Conservation (phyloP, 225 moss, liverwort and hornwort species). For the Thuidium tamariscinum region DNA sequence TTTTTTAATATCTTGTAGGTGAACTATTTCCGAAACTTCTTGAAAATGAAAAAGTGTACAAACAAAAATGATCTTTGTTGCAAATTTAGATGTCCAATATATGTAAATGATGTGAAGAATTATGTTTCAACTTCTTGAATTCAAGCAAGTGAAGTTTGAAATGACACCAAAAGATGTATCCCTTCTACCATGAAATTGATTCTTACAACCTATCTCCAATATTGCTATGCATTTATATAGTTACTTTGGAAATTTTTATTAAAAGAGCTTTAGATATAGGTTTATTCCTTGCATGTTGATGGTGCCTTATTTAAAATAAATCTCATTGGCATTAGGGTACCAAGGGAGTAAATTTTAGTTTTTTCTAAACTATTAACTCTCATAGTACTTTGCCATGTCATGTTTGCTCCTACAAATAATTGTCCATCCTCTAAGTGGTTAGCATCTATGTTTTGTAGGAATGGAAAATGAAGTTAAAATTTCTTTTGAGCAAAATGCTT, state of each 20-base stretch:
- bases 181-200: no score
- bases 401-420: not conserved
- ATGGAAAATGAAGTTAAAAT: no score
- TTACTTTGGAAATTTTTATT: accelerated
- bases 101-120: not conserved
- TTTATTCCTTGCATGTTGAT: no score
- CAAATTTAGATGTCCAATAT: no score
- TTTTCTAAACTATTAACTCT: not conserved
- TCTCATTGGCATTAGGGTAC: no score
- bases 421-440: not conserved
- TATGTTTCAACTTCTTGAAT: not conserved
- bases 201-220: no score
- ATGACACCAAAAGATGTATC: not conserved
- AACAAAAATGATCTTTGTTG: not conserved
- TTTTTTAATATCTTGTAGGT: not conserved
- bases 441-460: no score
- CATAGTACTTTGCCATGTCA: accelerated
- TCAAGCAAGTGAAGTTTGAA: not conserved
- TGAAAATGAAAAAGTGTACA: not conserved
- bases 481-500: no score
- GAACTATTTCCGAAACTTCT: not conserved
- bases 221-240: no score
- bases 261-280: no score
- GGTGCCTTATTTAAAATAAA: no score
- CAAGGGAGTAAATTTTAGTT: not conserved